phyloP scores from a whole-genome alignment of 2,329 filamentous ascomycete genomes.

The Verticillium alfalfae region DNA sequence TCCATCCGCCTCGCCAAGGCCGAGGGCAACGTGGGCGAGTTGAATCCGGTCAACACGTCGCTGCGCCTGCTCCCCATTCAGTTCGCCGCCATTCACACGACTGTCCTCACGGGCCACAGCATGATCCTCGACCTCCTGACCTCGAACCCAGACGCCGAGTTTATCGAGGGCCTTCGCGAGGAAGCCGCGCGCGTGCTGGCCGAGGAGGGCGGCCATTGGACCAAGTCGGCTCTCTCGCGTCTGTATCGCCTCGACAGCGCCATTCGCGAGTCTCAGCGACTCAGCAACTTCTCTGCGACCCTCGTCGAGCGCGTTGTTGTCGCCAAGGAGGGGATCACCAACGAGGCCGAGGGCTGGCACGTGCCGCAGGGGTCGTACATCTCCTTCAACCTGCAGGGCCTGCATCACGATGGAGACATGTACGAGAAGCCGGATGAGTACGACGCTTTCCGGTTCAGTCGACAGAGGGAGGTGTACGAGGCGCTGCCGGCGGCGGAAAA shows the following conservation, averaged over 20 bases:
- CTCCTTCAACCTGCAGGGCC: conserved; percentile 34
- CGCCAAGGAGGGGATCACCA: conserved; percentile 26
- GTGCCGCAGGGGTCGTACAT: conserved; percentile 37
- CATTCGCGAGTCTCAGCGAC: conserved; percentile 46
- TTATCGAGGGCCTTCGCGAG: conserved; percentile 32
- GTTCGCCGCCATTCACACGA: conserved; percentile 56
- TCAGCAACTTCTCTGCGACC: conserved; percentile 39
- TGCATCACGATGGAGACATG: conserved; percentile 39
- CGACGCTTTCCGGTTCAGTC: conserved; percentile 44
- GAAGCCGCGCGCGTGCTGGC: conserved; percentile 29
- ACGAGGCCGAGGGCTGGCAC: conserved; percentile 34
- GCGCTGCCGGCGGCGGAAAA: conserved; percentile 18
- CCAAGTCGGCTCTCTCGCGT: conserved; percentile 33
- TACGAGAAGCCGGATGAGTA: conserved; percentile 36
- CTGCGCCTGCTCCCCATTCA: conserved; percentile 49
- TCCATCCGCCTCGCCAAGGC: conserved; percentile 42
- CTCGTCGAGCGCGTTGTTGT: conserved; percentile 41
- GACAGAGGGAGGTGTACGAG: conserved; percentile 31
- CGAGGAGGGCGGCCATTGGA: conserved; percentile 35
- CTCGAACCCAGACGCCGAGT: conserved; percentile 24
- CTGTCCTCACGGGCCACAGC: conserved; percentile 43
- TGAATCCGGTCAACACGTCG: conserved; percentile 41
- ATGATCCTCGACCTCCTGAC: conserved; percentile 40
- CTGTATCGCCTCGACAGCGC: conserved; percentile 44
- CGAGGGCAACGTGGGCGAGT: conserved; percentile 35